These are phyloP conservation scores for Ceratocystis harringtonii DNA, from an alignment of 2,329 filamentous ascomycete genomes.

Conservation along the genomic window DNA sequence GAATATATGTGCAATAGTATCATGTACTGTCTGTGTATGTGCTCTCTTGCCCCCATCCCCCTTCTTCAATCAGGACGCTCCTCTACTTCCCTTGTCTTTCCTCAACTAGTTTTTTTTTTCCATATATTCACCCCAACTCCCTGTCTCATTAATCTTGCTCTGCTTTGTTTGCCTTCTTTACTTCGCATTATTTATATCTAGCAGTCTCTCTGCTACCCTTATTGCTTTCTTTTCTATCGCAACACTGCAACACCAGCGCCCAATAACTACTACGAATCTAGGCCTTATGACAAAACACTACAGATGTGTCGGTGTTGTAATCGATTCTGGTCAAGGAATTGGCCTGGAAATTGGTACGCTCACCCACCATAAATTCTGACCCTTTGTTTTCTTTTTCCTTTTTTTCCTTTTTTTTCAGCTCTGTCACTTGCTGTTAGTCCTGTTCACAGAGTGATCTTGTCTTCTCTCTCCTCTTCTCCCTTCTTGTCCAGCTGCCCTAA, in stretches of 20 bases:
- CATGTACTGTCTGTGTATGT: not conserved
- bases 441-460: not conserved
- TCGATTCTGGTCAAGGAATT: not conserved
- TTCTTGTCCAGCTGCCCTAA: not conserved
- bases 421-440: not conserved
- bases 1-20: not conserved
- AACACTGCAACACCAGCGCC: not conserved
- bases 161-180: not conserved
- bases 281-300: not conserved
- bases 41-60: not conserved
- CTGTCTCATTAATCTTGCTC: not conserved
- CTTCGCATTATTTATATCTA: not conserved
- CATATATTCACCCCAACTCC: constrained; percentile 3
- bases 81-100: not conserved
- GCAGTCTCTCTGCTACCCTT: not conserved
- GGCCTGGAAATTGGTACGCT: constrained; percentile 7
- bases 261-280: not conserved
- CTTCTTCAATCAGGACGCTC: not conserved
- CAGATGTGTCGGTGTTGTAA: constrained; percentile 5
- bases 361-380: not conserved
- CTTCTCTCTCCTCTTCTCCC: not conserved
- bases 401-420: not conserved
- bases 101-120: not conserved
- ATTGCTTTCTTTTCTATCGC: not conserved
- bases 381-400: not conserved